A percentile compares a stretch with the other conserved stretches of the same genome.
phyloP scores from a whole-genome alignment of 2,329 filamentous ascomycete genomes.

The Calonectria hawksworthii region DNA sequence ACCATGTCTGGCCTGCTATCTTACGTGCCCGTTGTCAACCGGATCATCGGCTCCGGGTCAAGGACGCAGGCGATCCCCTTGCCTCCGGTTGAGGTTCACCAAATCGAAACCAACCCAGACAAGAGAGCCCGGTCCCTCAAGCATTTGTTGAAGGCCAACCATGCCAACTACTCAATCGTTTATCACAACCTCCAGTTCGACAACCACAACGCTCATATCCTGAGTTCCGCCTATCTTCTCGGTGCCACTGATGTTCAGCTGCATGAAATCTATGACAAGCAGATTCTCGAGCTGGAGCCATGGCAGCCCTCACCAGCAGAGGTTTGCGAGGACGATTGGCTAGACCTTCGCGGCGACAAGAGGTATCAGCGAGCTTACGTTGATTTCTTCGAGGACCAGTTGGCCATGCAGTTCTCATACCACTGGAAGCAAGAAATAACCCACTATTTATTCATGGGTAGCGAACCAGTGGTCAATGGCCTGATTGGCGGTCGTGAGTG shows the following conservation, averaged over 20 bases:
- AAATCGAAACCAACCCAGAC: slow-evolving; percentile 84
- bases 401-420: slow-evolving; percentile 81
- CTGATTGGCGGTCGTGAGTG: slow-evolving; percentile 82
- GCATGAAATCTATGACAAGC: slow-evolving; percentile 84
- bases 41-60: slow-evolving; percentile 41
- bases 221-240: slow-evolving; percentile 88
- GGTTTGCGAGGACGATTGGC: slow-evolving; percentile 87
- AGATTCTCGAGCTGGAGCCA: slow-evolving; percentile 78
- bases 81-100: slow-evolving; percentile 79
- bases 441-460: slow-evolving; percentile 81
- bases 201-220: slow-evolving; percentile 87
- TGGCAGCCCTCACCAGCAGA: slow-evolving; percentile 91
- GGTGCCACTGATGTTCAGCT: slow-evolving; percentile 82
- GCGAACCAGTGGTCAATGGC: slow-evolving; percentile 84
- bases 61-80: slow-evolving; percentile 64
- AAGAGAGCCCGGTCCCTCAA: slow-evolving; percentile 87
- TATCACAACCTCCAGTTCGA: slow-evolving; percentile 82
- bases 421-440: slow-evolving; percentile 85
- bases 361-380: slow-evolving; percentile 91
- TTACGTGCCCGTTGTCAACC: slow-evolving; percentile 49
- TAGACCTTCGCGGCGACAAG: slow-evolving; percentile 83
- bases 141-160: slow-evolving; percentile 91
- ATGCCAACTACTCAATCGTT: slow-evolving; percentile 88
- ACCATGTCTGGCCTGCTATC: slow-evolving; percentile 53
- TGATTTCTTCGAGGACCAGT: slow-evolving; percentile 95